These are phyloP conservation scores for Wickerhamiella sorbophila DNA, from an alignment of 805 yeast genomes.

Conservation along the genomic window DNA sequence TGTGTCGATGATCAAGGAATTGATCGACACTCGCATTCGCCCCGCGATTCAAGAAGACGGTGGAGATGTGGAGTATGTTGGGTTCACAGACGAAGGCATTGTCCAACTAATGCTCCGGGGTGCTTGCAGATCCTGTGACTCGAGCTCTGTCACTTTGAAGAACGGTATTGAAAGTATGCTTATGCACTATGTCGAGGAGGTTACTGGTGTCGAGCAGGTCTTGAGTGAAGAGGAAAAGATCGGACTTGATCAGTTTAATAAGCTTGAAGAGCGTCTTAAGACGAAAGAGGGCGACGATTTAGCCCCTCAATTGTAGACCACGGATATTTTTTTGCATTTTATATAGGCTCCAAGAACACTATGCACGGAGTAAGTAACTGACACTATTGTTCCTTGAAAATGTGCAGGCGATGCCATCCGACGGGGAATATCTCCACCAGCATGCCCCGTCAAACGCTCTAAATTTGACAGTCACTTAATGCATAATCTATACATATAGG, in stretches of 20 bases:
- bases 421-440: too few species aligned
- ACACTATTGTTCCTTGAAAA: too few species aligned
- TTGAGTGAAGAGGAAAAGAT: constrained; percentile 63
- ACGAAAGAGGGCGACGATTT: constrained; percentile 17
- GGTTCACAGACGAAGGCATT: constrained; percentile 76
- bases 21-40: constrained; percentile 84
- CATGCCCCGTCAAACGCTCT: too few species aligned
- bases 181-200: constrained; percentile 93
- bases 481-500: too few species aligned
- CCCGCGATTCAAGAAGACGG: constrained; percentile 99
- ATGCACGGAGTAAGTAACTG: too few species aligned
- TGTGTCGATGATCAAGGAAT: constrained; percentile 77
- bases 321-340: too few species aligned
- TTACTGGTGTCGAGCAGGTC: constrained; percentile 75
- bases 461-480: too few species aligned
- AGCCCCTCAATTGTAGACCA: constrained; percentile 16
- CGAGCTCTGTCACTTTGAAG: constrained; percentile 82
- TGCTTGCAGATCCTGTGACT: constrained; percentile 88
- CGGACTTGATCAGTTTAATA: constrained; percentile 71
- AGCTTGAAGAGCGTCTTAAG: constrained; percentile 50
- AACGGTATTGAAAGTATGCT: constrained; percentile 97
- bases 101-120: constrained; percentile 85
- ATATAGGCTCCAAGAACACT: too few species aligned
- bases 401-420: too few species aligned
- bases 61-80: constrained; percentile 84